Base-by-base conservation (phyloP, 495 filamentous ascomycete genomes). In the Cairneyella variabilis region DNA sequence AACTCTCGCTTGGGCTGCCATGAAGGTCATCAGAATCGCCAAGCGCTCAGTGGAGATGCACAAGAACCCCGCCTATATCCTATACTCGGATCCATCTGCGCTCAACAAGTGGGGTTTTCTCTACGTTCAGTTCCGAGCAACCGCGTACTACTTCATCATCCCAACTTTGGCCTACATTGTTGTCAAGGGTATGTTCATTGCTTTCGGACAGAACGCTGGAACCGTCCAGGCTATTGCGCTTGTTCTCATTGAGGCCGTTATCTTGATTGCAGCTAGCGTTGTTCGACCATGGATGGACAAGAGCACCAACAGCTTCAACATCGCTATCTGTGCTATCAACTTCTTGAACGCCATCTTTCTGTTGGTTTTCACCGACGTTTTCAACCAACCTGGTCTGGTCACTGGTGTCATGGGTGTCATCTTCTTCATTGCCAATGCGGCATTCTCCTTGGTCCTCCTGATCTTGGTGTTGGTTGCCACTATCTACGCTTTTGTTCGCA, bases 71-170 rank as follows among this genome's bases (percentile, higher is more conserved):
- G 92, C 90, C 41, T 97, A 97, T 64, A 96, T 97, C 60, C 81
- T 98, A 32, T 98, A 95, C 75, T 96, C 93, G 7, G 93, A 98
- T 63, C 90, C 91, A 9, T 78, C 86, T 44, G 83, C 88, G 28
- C 73, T 98, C 53, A 97, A 98, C 82, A 95, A 96, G 73, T 97
- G 93, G 93, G 93, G 93, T 14, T 98, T 97, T 73, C 73, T 98
- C 25, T 98, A 98, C 66, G 89, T 98, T 51, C 93, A 97, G 67
- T 97, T 96, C 76, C 86, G 91, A 51, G 92, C 93, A 18, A 92
- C 92, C 1, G 89, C 90, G 6, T 98, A 98, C 75, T 98, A 95
- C 74, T 98, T 95, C 67, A 87, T 97, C 64, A 82, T 95, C 14
- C 92, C 91, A 0, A 66, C 87, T 34, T 77, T 98, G 32, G 62